Evolutionary conservation across 2,329 filamentous ascomycete species (phyloP), one percentile per base, ranked within the genome.

Genomic region (Phialophora verrucosa): DNA sequence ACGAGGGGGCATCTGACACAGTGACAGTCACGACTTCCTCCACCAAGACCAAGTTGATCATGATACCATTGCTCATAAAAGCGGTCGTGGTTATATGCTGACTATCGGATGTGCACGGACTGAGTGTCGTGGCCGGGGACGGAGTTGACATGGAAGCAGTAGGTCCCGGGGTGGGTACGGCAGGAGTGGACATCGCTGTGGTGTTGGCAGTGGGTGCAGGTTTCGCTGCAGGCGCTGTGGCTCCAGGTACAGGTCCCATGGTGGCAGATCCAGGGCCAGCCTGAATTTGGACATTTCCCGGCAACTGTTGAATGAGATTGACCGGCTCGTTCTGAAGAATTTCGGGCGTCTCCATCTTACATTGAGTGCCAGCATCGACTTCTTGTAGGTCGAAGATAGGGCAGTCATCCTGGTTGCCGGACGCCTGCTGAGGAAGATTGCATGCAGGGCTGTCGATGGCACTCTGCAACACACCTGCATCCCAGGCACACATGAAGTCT

Each of bases 351-450:
- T 85, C 75, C 74, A 94, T 84, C 59, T 83, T 81, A 81, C 93
- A 96, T 65, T 85, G 72, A 1, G 76, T 72, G 74, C 85, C 83
- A 56, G 35, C 42, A 0, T 78, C 76, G 29, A 87, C 83, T 60
- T 78, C 78, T 76, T 93, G 88, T 63, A 96, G 81, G 60, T 83
- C 81, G 79, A 97, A 97, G 32, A 95, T 72, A 0, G 86, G 79
- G 80, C 93, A 97, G 77, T 93, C 92, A 51, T 83, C 74, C 54
- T 96, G 87, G 50, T 82, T 74, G 38, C 93, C 93, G 10, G 87
- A 88, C 20, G 54, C 54, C n/a, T 61, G 59, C 12, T 27, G 35
- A 0, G 74, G 75, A 77, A 88, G 90, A 59, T 89, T 94, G 84
- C 93, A 97, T 7, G 82, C 85, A 14, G 69, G 50, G 58, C 67